Conservation (phyloP, 2,329 filamentous ascomycete genomes). For the Fusarium goolgardi region DNA sequence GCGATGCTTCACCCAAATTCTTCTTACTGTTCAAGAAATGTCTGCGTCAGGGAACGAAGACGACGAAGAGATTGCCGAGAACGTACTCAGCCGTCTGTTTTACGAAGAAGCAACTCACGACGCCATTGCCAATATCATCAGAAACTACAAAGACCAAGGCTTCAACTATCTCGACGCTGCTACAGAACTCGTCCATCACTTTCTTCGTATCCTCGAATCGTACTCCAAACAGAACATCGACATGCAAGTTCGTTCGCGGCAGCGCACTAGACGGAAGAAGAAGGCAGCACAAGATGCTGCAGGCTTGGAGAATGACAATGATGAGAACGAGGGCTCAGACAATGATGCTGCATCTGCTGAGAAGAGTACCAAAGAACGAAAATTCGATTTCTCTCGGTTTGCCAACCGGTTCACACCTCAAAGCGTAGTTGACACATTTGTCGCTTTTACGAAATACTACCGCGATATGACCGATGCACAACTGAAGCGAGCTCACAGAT, state of each 20-base stretch:
- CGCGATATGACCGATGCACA: conserved; percentile 81
- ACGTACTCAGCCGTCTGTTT: conserved; percentile 96
- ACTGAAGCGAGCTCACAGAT: conserved; percentile 91
- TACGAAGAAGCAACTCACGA: conserved; percentile 98
- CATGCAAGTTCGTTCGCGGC: conserved; percentile 88
- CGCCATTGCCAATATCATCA: conserved; percentile 80
- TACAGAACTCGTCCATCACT: conserved; percentile 91
- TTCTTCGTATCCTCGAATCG: conserved; percentile 88
- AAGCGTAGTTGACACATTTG: conserved; percentile 87
- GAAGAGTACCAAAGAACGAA: conserved; percentile 80
- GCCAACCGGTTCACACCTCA: conserved; percentile 84
- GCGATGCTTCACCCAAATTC: conserved; percentile 93
- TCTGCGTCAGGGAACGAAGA: conserved; percentile 83
- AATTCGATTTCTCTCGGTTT: conserved; percentile 93
- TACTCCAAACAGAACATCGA: conserved; percentile 97
- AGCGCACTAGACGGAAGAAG: conserved; percentile 78
- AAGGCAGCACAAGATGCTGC: conserved; percentile 63
- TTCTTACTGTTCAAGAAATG: conserved; percentile 95
- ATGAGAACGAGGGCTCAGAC: conserved; percentile 75
- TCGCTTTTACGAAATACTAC: conserved; percentile 83
- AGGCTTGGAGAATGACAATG: conserved; percentile 61
- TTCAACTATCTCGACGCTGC: conserved; percentile 93
- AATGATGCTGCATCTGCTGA: conserved; percentile 79
- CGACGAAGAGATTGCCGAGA: conserved; percentile 98
- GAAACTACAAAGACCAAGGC: conserved; percentile 91